A percentile compares a stretch with the other conserved stretches of the same genome.
phyloP scores from a whole-genome alignment of 176 grass and related monocot species.

The Triticum urartu region DNA sequence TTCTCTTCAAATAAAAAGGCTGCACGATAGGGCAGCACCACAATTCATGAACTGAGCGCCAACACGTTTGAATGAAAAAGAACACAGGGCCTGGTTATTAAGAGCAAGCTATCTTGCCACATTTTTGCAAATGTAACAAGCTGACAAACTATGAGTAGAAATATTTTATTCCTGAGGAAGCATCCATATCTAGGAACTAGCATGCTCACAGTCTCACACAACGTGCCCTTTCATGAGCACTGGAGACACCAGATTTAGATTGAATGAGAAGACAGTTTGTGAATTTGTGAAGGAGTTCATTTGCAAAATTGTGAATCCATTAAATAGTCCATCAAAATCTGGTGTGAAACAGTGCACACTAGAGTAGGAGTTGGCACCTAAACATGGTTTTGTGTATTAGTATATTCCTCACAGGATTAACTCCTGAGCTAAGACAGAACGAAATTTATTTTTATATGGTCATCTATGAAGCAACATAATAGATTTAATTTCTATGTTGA shows the following conservation, averaged over 20 bases:
- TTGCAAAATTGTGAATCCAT: background rate
- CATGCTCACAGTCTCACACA: background rate
- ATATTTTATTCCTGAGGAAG: background rate
- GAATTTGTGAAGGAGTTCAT: background rate
- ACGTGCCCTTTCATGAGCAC: background rate
- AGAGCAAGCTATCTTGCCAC: background rate
- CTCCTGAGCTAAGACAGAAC: background rate
- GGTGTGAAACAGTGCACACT: background rate
- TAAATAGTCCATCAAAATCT: background rate
- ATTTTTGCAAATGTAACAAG: background rate
- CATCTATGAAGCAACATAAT: background rate
- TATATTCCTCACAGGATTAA: background rate
- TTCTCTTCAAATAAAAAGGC: background rate
- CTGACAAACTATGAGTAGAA: background rate
- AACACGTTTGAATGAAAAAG: background rate
- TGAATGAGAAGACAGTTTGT: background rate
- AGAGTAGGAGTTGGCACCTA: background rate
- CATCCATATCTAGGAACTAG: background rate
- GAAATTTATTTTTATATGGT: background rate
- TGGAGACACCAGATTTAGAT: background rate
- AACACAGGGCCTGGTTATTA: background rate
- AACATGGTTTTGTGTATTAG: conserved; percentile 6
- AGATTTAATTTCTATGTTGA: background rate
- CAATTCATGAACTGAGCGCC: background rate
- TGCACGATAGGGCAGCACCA: background rate